phyloP scores from a whole-genome alignment of 2,329 filamentous ascomycete genomes.

The Sclerotinia spermophila region DNA sequence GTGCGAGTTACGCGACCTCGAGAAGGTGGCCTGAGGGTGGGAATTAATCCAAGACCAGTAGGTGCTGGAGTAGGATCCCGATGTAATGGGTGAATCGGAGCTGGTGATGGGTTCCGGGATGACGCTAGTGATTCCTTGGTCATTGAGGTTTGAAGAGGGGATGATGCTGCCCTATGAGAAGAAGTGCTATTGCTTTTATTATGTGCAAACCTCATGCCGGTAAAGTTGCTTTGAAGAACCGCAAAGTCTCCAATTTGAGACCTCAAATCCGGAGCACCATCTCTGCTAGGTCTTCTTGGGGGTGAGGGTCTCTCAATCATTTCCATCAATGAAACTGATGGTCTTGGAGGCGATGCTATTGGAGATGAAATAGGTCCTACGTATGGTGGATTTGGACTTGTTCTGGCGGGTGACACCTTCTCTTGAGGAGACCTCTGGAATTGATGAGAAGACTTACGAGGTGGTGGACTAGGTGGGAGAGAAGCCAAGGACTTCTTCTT shows the following conservation, averaged over 20 bases:
- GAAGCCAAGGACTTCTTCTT: conserved; percentile 46
- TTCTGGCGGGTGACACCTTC: conserved; percentile 41
- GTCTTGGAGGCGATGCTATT: background rate
- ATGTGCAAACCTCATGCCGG: conserved; percentile 27
- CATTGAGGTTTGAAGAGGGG: conserved; percentile 35
- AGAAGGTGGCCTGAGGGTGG: conserved; percentile 33
- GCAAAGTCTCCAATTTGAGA: conserved; percentile 51
- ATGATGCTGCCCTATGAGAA: conserved; percentile 25
- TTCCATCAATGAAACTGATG: background rate
- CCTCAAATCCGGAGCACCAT: conserved; percentile 62
- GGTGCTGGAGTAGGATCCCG: conserved; percentile 32
- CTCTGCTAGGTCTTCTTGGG: conserved; percentile 63
- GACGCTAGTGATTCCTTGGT: conserved; percentile 37
- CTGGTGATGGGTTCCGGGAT: conserved; percentile 37
- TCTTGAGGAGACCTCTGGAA: conserved; percentile 42
- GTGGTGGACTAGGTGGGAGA: conserved; percentile 57
- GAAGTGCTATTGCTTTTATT: conserved; percentile 29
- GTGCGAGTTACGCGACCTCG: conserved; percentile 41
- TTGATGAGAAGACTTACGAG: conserved; percentile 59
- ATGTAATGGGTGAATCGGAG: conserved; percentile 35
- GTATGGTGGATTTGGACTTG: conserved; percentile 30
- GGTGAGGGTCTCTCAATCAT: conserved; percentile 25
- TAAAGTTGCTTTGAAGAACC: conserved; percentile 60
- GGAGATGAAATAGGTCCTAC: background rate
- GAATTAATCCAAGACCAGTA: conserved; percentile 35